Evolutionary conservation across 2,329 filamentous ascomycete species (phyloP).

Genomic region (Hysterium pulicare): DNA sequence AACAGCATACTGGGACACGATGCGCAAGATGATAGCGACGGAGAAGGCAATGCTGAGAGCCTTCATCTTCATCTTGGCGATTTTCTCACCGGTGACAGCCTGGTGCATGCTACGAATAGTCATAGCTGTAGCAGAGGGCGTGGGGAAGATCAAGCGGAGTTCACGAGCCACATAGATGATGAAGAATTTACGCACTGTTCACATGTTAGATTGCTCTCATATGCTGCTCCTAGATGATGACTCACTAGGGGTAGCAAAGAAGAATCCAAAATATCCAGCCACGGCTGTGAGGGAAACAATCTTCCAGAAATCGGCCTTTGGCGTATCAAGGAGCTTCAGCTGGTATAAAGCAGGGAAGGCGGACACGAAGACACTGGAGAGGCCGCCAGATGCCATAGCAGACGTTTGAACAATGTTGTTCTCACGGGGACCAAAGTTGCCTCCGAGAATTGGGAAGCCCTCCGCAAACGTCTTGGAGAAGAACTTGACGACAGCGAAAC

Average conservation of each 20-base stretch:
- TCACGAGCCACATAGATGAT: slow-evolving; percentile 63
- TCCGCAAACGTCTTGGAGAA: slow-evolving; percentile 49
- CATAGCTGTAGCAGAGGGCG: slow-evolving; percentile 58
- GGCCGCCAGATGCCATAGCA: slow-evolving; percentile 58
- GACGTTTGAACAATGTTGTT: slow-evolving; percentile 61
- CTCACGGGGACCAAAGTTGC: slow-evolving; percentile 57
- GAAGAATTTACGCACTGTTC: slow-evolving; percentile 61
- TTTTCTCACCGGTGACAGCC: slow-evolving; percentile 48
- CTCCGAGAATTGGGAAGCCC: slow-evolving; percentile 52
- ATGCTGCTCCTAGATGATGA: slow-evolving; percentile 6
- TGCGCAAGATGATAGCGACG: slow-evolving; percentile 51
- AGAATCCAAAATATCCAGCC: slow-evolving; percentile 62
- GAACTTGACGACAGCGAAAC: slow-evolving; percentile 57
- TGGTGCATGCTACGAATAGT: slow-evolving; percentile 63
- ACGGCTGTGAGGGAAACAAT: slow-evolving; percentile 60
- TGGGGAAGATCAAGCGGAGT: slow-evolving; percentile 58
- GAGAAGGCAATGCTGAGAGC: slow-evolving; percentile 52
- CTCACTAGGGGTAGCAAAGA: slow-evolving; percentile 55
- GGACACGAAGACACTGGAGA: slow-evolving; percentile 57
- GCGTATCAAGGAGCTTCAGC: slow-evolving; percentile 50
- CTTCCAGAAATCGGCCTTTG: slow-evolving; percentile 54
- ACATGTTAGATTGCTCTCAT: no score
- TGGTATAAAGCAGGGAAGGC: slow-evolving; percentile 61
- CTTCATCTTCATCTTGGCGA: slow-evolving; percentile 57
- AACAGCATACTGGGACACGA: slow-evolving; percentile 57